These are phyloP conservation scores for Podospora sp. DNA, from an alignment of 495 filamentous ascomycete species.

Conservation along the genomic window DNA sequence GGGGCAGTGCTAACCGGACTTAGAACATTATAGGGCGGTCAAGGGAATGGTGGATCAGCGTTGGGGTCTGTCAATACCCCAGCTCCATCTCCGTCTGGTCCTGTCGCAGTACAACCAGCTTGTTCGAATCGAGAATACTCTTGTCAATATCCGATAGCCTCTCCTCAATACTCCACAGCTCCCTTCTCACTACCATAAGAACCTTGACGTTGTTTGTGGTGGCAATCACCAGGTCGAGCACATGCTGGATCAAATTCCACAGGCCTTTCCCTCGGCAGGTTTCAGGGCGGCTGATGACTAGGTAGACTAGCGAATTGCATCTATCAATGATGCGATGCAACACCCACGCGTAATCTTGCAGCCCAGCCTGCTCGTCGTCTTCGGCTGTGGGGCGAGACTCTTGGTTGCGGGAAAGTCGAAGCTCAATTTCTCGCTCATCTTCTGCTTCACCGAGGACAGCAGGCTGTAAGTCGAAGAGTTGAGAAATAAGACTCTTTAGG, in stretches of 20 bases:
- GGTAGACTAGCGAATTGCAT: constrained; percentile 1
- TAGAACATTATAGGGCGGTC: neutral
- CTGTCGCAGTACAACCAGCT: constrained; percentile 3
- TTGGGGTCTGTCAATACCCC: neutral
- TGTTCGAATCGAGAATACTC: neutral
- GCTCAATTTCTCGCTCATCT: constrained; percentile 15
- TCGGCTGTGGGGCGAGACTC: neutral
- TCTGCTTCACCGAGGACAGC: constrained; percentile 12
- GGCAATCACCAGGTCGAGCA: neutral
- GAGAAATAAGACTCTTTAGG: constrained; percentile 5
- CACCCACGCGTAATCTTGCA: neutral
- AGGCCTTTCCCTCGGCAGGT: neutral
- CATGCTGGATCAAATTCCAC: constrained; percentile 12
- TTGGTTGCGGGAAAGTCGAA: constrained; percentile 2
- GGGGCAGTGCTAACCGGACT: neutral
- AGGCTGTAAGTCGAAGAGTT: constrained; percentile 10
- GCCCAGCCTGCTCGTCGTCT: neutral
- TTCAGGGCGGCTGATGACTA: constrained; percentile 10
- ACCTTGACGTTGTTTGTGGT: constrained; percentile 9
- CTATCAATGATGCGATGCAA: constrained; percentile 1
- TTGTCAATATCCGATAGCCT: constrained; percentile 7
- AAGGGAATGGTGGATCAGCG: neutral
- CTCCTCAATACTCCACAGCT: constrained; percentile 14
- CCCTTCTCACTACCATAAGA: constrained; percentile 8
- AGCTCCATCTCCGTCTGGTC: neutral